Evolutionary conservation across 2,329 filamentous ascomycete genomes (phyloP).

Genomic region (Epichloe coenophiala): DNA sequence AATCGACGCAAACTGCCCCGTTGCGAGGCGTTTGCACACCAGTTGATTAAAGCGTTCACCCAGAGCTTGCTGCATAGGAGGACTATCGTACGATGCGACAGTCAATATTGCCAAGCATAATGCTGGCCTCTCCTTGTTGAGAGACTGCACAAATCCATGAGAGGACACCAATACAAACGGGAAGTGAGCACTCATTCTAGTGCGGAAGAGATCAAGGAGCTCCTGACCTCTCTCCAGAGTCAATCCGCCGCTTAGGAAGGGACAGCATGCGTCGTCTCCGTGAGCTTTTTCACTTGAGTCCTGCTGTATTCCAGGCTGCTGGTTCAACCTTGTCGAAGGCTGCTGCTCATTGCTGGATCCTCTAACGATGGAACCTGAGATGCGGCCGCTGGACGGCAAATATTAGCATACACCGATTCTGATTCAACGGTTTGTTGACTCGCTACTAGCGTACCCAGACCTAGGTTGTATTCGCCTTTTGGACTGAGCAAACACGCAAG

Average conservation of each 20-base stretch:
- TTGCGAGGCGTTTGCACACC: slow-evolving; percentile 11
- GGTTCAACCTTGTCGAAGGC: not conserved
- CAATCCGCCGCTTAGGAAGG: slow-evolving; percentile 12
- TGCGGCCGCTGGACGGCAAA: not conserved
- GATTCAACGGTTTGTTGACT: not conserved
- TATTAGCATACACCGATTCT: slow-evolving; percentile 1
- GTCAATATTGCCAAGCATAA: slow-evolving; percentile 18
- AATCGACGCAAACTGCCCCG: slow-evolving; percentile 13
- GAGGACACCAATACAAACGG: slow-evolving; percentile 16
- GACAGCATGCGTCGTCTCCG: slow-evolving; percentile 9
- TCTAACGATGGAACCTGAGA: not conserved
- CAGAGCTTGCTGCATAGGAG: slow-evolving; percentile 13
- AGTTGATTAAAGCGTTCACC: slow-evolving; percentile 16
- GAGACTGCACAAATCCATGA: not conserved
- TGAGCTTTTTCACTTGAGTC: slow-evolving; percentile 6
- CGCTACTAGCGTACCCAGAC: slow-evolving; percentile 7
- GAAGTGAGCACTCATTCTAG: slow-evolving; percentile 15
- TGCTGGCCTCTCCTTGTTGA: slow-evolving; percentile 9
- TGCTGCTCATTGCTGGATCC: too few species aligned
- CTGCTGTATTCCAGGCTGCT: not conserved
- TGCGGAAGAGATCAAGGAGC: slow-evolving; percentile 12
- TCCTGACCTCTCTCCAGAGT: slow-evolving; percentile 13
- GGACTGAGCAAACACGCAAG: slow-evolving; percentile 18
- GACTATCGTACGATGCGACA: slow-evolving; percentile 11
- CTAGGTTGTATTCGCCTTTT: slow-evolving; percentile 13